Conservation (phyloP, 1,139 yeast species). For the Candida tetrigidarum region DNA sequence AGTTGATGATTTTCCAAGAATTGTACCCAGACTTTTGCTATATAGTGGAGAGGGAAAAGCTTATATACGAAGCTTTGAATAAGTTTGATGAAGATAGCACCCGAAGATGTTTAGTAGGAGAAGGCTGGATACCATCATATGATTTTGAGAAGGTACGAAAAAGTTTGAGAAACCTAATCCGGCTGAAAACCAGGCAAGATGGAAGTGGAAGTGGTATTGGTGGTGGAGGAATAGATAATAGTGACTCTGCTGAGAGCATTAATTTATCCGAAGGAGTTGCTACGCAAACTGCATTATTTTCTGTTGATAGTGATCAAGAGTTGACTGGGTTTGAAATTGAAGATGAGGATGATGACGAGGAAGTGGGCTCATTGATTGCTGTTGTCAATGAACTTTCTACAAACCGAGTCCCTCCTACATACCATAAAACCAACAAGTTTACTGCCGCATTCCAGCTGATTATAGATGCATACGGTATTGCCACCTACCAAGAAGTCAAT, state of each 20-base stretch:
- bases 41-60: constrained; percentile 68
- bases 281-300: constrained; percentile 43
- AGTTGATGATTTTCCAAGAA: constrained; percentile 71
- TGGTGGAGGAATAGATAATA: constrained; percentile 8
- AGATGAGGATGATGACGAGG: constrained; percentile 30
- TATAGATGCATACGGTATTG: constrained; percentile 94
- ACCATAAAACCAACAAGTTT: constrained; percentile 87
- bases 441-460: constrained; percentile 91
- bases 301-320: constrained; percentile 43
- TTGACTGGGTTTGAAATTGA: constrained; percentile 18
- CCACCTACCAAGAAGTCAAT: constrained; percentile 92
- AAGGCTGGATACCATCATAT: constrained; percentile 85
- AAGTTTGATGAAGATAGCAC: constrained; percentile 83
- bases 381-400: constrained; percentile 83
- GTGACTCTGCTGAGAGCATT: constrained; percentile 11
- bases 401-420: constrained; percentile 90
- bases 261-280: constrained; percentile 15
- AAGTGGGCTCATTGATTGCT: constrained; percentile 39
- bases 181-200: constrained; percentile 26
- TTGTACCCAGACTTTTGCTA: constrained; percentile 37
- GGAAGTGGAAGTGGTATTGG: too few species aligned
- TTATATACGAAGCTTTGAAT: constrained; percentile 76
- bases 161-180: constrained; percentile 30
- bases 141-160: constrained; percentile 31
- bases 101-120: constrained; percentile 91